Conservation (phyloP, 2,329 filamentous ascomycete species). For the Clathrospora elynae region DNA sequence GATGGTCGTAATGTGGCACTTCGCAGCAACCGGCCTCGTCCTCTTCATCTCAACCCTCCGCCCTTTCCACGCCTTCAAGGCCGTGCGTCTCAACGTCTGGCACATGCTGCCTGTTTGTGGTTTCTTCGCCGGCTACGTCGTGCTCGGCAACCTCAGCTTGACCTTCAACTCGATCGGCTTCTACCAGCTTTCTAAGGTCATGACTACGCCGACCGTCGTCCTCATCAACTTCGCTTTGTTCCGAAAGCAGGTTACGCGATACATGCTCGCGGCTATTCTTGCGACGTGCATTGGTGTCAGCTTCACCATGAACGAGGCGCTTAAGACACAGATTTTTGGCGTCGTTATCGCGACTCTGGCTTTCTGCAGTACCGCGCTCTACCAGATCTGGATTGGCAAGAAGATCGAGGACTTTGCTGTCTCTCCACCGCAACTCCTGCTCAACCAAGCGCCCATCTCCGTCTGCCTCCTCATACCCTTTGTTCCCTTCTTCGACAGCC, state of each 20-base stretch:
- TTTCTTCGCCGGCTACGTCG: slow-evolving; percentile 55
- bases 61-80: slow-evolving; percentile 54
- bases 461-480: slow-evolving; percentile 52
- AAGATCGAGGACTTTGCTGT: slow-evolving; percentile 55
- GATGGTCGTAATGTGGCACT: slow-evolving; percentile 57
- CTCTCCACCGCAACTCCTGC: slow-evolving; percentile 51
- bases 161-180: slow-evolving; percentile 56
- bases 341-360: slow-evolving; percentile 52
- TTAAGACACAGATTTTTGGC: slow-evolving; percentile 50
- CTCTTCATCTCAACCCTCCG: slow-evolving; percentile 51
- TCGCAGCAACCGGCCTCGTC: slow-evolving; percentile 52
- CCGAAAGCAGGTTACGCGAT: slow-evolving; percentile 49
- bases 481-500: slow-evolving; percentile 52
- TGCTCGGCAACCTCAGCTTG: slow-evolving; percentile 54
- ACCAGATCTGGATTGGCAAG: slow-evolving; percentile 57
- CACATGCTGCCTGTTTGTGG: slow-evolving; percentile 54
- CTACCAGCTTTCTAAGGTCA: slow-evolving; percentile 57
- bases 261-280: slow-evolving; percentile 50
- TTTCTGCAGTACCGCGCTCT: slow-evolving; percentile 54
- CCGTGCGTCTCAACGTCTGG: slow-evolving; percentile 51
- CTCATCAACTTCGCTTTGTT: slow-evolving; percentile 54
- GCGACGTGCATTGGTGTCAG: slow-evolving; percentile 53
- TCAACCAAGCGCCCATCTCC: slow-evolving; percentile 55
- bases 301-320: slow-evolving; percentile 51
- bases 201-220: slow-evolving; percentile 56